Evolutionary conservation across 768 basidiomycete genomes (phyloP).

Genomic region (Kondoa subrosea): DNA sequence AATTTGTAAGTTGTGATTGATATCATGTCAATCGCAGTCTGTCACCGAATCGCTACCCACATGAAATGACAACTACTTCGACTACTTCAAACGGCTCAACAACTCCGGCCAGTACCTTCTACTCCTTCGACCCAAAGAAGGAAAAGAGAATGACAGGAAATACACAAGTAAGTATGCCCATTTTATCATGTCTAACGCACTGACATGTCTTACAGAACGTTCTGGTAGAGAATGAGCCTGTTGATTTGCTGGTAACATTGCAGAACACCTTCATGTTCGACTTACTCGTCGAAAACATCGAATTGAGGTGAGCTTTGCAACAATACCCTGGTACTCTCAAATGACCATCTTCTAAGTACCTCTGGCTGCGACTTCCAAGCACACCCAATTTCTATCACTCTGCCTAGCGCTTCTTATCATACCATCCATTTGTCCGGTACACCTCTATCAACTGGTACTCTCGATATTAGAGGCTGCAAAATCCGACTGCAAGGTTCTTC

Average conservation of each 20-base stretch:
- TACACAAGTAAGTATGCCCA: constrained; percentile 40
- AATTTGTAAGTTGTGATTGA: not conserved
- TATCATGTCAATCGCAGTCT: constrained; percentile 38
- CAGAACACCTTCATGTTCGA: constrained; percentile 86
- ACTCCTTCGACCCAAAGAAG: constrained; percentile 32
- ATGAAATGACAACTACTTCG: constrained; percentile 44
- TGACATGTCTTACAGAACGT: constrained; percentile 42
- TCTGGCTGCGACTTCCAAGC: constrained; percentile 61
- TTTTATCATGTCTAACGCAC: not conserved
- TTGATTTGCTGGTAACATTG: constrained; percentile 70
- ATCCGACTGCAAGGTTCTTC: constrained; percentile 60
- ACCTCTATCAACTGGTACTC: constrained; percentile 47
- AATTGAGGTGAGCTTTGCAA: constrained; percentile 47
- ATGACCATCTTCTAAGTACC: constrained; percentile 41
- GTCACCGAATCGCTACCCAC: constrained; percentile 50
- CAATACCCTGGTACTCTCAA: not conserved
- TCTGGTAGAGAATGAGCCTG: constrained; percentile 62
- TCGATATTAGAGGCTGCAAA: constrained; percentile 60
- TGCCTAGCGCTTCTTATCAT: constrained; percentile 62
- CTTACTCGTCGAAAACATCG: constrained; percentile 64
- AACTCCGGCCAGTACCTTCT: constrained; percentile 9
- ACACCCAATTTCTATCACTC: constrained; percentile 44
- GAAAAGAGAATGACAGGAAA: not conserved
- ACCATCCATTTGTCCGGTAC: constrained; percentile 53
- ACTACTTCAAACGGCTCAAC: constrained; percentile 29